Evolutionary conservation across 768 basidiomycete genomes (phyloP).

Genomic region (Suillus hirtellus): DNA sequence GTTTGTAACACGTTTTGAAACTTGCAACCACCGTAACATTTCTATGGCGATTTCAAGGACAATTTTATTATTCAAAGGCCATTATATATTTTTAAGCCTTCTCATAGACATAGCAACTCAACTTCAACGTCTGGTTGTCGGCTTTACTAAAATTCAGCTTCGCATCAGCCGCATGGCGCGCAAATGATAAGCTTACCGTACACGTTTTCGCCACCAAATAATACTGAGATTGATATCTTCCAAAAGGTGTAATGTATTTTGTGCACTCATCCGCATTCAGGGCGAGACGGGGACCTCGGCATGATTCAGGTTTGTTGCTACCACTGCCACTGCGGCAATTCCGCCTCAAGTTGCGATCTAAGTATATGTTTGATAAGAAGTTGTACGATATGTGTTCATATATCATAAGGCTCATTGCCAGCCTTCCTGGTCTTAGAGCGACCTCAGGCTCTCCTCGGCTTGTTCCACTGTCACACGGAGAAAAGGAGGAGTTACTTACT

Average conservation of each 20-base stretch:
- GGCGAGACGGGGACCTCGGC: neutral
- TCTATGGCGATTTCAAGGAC: too few relatives aligned
- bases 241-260: neutral
- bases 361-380: neutral
- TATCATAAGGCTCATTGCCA: neutral
- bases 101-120: neutral
- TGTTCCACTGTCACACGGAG: neutral
- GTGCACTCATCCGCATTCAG: neutral
- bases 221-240: neutral
- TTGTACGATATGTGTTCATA: neutral
- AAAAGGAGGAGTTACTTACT: conserved; percentile 1
- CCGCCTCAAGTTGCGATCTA: neutral
- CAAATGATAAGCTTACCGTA: neutral
- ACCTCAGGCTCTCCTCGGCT: conserved; percentile 1
- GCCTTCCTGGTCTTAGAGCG: neutral
- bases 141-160: neutral
- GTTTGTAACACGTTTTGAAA: too few relatives aligned
- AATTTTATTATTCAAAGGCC: too few relatives aligned
- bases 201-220: neutral
- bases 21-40: too few relatives aligned
- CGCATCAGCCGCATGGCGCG: neutral
- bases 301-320: neutral
- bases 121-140: neutral
- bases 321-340: neutral
- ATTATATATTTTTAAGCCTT: too few relatives aligned